phyloP scores from a whole-genome alignment of 306 rosid genomes.

The Ormosia emarginata region DNA sequence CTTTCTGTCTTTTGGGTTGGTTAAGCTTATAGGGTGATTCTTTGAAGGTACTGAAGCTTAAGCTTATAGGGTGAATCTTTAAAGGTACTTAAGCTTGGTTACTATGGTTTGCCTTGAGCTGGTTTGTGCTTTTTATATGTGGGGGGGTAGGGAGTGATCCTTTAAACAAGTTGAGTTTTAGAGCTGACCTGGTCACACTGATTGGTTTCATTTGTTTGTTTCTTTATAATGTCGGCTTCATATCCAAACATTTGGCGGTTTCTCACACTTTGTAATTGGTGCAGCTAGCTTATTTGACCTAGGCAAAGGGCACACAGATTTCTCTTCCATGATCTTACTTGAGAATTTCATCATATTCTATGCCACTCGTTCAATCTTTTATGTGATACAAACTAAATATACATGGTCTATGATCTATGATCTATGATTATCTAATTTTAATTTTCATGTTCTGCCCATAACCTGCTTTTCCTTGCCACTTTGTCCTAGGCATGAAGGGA shows the following conservation, averaged over 20 bases:
- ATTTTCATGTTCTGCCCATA: neutral
- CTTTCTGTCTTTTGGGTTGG: conserved; percentile 25
- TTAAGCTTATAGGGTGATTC: neutral
- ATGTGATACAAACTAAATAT: neutral
- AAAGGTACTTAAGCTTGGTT: conserved; percentile 17
- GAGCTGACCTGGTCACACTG: conserved; percentile 44
- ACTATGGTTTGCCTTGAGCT: conserved; percentile 15
- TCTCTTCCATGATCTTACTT: neutral
- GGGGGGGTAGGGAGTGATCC: neutral
- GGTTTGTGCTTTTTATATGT: conserved; percentile 36
- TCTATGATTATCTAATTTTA: neutral
- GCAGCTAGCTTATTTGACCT: conserved; percentile 34
- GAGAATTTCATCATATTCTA: conserved; percentile 5
- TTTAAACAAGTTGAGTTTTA: conserved; percentile 26
- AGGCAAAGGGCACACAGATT: conserved; percentile 35
- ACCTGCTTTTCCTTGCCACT: conserved; percentile 9
- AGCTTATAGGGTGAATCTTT: neutral
- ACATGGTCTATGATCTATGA: neutral
- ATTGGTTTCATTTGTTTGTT: conserved; percentile 40
- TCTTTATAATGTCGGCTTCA: conserved; percentile 31
- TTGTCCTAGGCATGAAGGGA: conserved; percentile 8
- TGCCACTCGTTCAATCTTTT: neutral
- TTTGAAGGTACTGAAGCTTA: neutral
- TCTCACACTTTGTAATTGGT: conserved; percentile 24
- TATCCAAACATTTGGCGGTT: conserved; percentile 42